Percentiles rank a stretch among this genome's conserved stretches.
phyloP scores from a whole-genome alignment of 805 yeast species.

The Nakazawaea wyomingensis region DNA sequence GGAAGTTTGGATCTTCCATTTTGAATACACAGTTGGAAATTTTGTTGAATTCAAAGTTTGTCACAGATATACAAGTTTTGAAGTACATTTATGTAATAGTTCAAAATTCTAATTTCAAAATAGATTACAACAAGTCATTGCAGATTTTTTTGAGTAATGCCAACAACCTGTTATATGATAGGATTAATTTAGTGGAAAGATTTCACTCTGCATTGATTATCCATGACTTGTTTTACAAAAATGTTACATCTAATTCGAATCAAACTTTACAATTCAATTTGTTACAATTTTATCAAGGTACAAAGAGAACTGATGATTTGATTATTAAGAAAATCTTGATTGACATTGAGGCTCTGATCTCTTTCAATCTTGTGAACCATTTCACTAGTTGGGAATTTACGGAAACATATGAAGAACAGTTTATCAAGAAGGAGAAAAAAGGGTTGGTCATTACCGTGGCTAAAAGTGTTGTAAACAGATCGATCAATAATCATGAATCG shows the following conservation, averaged over 20 bases:
- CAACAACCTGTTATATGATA: conserved; percentile 28
- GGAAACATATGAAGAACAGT: conserved; percentile 36
- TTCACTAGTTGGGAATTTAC: conserved; percentile 64
- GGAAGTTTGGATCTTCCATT: conserved; percentile 41
- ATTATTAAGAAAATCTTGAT: conserved; percentile 52
- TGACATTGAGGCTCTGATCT: conserved; percentile 47
- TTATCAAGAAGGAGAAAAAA: conserved; percentile 38
- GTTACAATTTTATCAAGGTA: conserved; percentile 56
- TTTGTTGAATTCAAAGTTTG: conserved; percentile 45
- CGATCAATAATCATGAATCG: conserved; percentile 34
- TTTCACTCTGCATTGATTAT: conserved; percentile 43
- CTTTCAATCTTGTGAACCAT: conserved; percentile 59
- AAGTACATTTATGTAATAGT: conserved; percentile 38
- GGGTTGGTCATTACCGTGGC: conserved; percentile 48
- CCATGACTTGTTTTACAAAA: conserved; percentile 37
- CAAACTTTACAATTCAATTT: conserved; percentile 42
- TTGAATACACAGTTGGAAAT: conserved; percentile 65
- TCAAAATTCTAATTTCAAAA: conserved; percentile 28
- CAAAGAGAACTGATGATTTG: conserved; percentile 54
- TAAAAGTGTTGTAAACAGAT: conserved; percentile 42
- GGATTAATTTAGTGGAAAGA: conserved; percentile 22
- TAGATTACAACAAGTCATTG: conserved; percentile 46
- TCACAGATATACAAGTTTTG: conserved; percentile 34
- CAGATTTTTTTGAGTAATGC: conserved; percentile 61
- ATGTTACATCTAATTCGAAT: conserved; percentile 38